phyloP scores from a whole-genome alignment of 2,329 filamentous ascomycete genomes.

The Biscogniauxia mediterranea region DNA sequence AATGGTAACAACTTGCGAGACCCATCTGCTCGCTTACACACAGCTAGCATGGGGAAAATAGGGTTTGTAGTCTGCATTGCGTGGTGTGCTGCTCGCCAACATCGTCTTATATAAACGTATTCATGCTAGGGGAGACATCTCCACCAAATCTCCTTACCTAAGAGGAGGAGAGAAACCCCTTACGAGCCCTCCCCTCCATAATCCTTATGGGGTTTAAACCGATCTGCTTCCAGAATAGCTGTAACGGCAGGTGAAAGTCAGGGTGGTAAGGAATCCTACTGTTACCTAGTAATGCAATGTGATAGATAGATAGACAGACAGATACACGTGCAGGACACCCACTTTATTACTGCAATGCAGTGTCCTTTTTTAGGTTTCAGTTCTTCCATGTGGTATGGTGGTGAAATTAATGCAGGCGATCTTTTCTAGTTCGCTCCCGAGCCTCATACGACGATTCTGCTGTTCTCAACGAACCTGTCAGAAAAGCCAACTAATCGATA shows the following conservation, averaged over 20 bases:
- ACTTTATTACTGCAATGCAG: not conserved
- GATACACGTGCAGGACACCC: not conserved
- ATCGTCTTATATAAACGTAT: not conserved
- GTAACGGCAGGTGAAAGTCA: not conserved
- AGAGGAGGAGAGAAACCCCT: not conserved
- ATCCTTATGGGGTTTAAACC: not conserved
- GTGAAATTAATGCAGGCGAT: not conserved
- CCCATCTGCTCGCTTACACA: not conserved
- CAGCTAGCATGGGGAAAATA: not conserved
- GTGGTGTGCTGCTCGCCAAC: not conserved
- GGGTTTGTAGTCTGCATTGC: no score
- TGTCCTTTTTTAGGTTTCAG: not conserved
- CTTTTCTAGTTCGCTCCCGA: not conserved
- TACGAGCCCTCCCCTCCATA: not conserved
- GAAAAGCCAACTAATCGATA: not conserved
- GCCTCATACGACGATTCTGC: not conserved
- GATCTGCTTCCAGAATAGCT: not conserved
- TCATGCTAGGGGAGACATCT: not conserved
- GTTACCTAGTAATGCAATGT: not conserved
- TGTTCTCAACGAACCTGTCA: not conserved
- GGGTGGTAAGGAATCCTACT: not conserved
- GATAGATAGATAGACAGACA: not conserved
- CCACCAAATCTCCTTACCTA: not conserved
- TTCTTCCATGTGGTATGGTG: not conserved
- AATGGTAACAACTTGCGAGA: not conserved